Percentiles rank a stretch among this genome's conserved stretches.
Evolutionary conservation across 352 stramenopile species (phyloP).

Genomic region (Pythium pyrilobum): DNA sequence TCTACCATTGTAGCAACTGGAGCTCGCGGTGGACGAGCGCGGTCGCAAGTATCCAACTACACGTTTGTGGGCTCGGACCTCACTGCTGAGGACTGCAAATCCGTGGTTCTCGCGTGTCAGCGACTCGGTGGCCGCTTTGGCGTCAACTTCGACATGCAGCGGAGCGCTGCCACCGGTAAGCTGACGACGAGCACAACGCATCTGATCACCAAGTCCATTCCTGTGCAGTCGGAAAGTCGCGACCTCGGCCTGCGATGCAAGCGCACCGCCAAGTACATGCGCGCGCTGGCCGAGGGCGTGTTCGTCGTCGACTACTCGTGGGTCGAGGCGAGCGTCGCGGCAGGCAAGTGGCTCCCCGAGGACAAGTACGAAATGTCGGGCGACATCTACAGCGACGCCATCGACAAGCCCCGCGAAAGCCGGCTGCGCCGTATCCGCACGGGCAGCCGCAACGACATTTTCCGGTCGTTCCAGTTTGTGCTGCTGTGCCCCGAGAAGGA

Average conservation of each 20-base stretch:
- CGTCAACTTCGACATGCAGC: conserved; percentile 61
- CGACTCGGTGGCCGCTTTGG: conserved; percentile 66
- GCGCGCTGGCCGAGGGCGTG: conserved; percentile 60
- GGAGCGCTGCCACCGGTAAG: conserved; percentile 31
- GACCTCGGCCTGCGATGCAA: conserved; percentile 46
- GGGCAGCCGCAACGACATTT: conserved; percentile 66
- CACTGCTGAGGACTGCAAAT: conserved; percentile 42
- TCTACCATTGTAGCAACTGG: background rate
- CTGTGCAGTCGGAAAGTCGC: conserved; percentile 14
- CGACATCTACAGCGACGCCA: conserved; percentile 72
- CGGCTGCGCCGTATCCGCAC: conserved; percentile 42
- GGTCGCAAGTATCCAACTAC: background rate
- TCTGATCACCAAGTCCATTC: conserved; percentile 64
- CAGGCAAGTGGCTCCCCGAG: conserved; percentile 63
- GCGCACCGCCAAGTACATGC: conserved; percentile 85
- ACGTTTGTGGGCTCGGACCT: conserved; percentile 50
- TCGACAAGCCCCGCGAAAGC: conserved; percentile 65
- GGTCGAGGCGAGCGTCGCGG: conserved; percentile 57
- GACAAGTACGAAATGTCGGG: conserved; percentile 69
- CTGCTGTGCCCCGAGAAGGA: conserved; percentile 58
- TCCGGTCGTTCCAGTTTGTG: conserved; percentile 68
- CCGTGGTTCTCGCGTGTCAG: conserved; percentile 49
- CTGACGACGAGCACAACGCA: conserved; percentile 65
- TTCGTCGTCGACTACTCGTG: conserved; percentile 78
- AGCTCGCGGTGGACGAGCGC: background rate